These are phyloP conservation scores for Umbilicaria muhlenbergii DNA, from an alignment of 495 filamentous ascomycete genomes.

Conservation along the genomic window DNA sequence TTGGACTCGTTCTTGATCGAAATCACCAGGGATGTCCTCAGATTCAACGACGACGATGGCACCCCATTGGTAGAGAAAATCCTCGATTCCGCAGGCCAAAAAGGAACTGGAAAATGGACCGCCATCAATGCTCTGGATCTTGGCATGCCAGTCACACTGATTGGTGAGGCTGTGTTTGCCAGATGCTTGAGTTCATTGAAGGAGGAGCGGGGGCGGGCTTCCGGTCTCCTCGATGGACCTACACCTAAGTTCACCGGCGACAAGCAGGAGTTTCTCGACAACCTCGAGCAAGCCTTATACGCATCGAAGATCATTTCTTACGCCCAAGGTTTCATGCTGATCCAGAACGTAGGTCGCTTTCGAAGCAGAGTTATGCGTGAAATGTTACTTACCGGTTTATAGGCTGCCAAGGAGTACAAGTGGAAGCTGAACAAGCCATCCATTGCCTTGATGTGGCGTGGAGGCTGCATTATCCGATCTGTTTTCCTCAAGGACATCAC, in stretches of 20 bases:
- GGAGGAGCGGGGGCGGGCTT: conserved; percentile 75
- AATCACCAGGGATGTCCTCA: conserved; percentile 95
- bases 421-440: conserved; percentile 99
- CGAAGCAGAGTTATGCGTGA: neutral
- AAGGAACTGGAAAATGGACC: conserved; percentile 99
- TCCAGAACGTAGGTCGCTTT: conserved; percentile 70
- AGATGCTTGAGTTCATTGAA: conserved; percentile 91
- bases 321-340: conserved; percentile 99
- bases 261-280: conserved; percentile 82
- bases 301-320: conserved; percentile 99
- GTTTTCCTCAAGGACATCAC: conserved; percentile 99
- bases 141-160: conserved; percentile 96
- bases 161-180: conserved; percentile 91
- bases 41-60: conserved; percentile 90
- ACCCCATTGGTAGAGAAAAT: conserved; percentile 93
- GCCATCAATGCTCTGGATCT: conserved; percentile 97
- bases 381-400: conserved; percentile 14
- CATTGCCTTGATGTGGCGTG: conserved; percentile 99
- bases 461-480: conserved; percentile 98
- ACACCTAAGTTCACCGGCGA: conserved; percentile 69
- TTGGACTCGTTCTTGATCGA: conserved; percentile 99
- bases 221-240: conserved; percentile 61
- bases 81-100: conserved; percentile 95
- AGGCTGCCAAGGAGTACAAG: conserved; percentile 85
- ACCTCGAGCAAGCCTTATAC: conserved; percentile 97